phyloP scores from a whole-genome alignment of 2,329 filamentous ascomycete genomes.

The Arthrobotrys pseudoclavata region DNA sequence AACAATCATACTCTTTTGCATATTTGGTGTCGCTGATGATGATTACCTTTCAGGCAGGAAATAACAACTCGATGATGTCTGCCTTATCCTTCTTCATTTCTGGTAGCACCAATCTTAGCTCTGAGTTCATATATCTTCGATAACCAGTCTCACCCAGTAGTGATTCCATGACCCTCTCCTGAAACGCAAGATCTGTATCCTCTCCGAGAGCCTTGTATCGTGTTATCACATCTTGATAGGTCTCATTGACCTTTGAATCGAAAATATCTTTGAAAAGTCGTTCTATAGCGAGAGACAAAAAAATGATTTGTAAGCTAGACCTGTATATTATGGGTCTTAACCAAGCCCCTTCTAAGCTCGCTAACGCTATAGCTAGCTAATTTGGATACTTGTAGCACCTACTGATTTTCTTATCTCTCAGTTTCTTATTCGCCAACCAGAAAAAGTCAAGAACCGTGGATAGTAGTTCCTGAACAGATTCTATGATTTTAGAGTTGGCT shows the following conservation, averaged over 20 bases:
- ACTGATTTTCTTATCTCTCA: slow-evolving; percentile 52
- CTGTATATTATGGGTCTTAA: background rate
- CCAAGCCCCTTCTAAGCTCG: background rate
- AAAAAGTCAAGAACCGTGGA: slow-evolving; percentile 45
- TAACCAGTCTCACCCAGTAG: background rate
- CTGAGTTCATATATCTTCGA: background rate
- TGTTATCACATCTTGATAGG: slow-evolving; percentile 29
- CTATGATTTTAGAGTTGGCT: slow-evolving; percentile 29
- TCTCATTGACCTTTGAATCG: slow-evolving; percentile 29
- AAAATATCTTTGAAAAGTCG: slow-evolving; percentile 22
- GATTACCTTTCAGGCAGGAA: slow-evolving; percentile 8
- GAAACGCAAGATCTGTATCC: slow-evolving; percentile 29
- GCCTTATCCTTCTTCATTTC: background rate
- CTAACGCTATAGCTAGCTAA: background rate
- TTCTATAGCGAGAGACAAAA: background rate
- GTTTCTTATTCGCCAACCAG: slow-evolving; percentile 46
- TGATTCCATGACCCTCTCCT: slow-evolving; percentile 39
- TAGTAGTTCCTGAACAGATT: slow-evolving; percentile 43
- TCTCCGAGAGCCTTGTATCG: slow-evolving; percentile 15
- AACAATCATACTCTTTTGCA: background rate
- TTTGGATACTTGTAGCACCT: background rate
- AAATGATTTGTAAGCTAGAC: background rate
- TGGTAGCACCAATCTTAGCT: background rate
- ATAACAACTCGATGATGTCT: slow-evolving; percentile 2
- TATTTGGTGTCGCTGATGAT: background rate